Conservation (phyloP, 208 protist species). For the Acanthamoeba castellanii region DNA sequence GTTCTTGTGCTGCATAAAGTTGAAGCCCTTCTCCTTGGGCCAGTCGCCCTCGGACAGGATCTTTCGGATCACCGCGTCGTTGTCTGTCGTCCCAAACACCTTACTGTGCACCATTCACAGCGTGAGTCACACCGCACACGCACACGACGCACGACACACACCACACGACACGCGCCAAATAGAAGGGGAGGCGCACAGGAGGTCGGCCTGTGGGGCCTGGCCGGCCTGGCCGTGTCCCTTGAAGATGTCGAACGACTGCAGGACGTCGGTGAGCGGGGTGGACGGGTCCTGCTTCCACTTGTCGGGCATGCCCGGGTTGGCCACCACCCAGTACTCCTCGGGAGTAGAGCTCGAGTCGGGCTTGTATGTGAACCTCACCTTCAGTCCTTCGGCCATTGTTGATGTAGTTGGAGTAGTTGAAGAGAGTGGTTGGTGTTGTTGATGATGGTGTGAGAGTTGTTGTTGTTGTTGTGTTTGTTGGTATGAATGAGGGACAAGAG, state of each 20-base stretch:
- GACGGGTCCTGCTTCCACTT: conserved; percentile 54
- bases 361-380: conserved; percentile 15
- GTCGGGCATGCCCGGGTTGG: conserved; percentile 68
- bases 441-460: not conserved
- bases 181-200: not conserved
- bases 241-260: conserved; percentile 71
- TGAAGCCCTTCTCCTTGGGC: not conserved
- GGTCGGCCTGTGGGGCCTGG: not conserved
- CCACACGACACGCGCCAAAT: not conserved
- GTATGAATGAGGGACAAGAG: not conserved
- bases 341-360: not conserved
- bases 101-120: not conserved
- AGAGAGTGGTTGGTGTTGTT: not conserved
- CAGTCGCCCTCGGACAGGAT: conserved; percentile 61
- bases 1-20: conserved; percentile 51
- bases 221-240: conserved; percentile 56
- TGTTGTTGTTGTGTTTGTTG: not conserved
- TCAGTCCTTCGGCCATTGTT: conserved; percentile 20
- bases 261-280: conserved; percentile 37
- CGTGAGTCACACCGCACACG: not conserved
- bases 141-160: not conserved
- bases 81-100: conserved; percentile 52
- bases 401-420: not conserved
- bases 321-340: conserved; percentile 55
- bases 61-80: conserved; percentile 55